phyloP scores from a whole-genome alignment of 805 yeast genomes.

The Lachancea sp. region DNA sequence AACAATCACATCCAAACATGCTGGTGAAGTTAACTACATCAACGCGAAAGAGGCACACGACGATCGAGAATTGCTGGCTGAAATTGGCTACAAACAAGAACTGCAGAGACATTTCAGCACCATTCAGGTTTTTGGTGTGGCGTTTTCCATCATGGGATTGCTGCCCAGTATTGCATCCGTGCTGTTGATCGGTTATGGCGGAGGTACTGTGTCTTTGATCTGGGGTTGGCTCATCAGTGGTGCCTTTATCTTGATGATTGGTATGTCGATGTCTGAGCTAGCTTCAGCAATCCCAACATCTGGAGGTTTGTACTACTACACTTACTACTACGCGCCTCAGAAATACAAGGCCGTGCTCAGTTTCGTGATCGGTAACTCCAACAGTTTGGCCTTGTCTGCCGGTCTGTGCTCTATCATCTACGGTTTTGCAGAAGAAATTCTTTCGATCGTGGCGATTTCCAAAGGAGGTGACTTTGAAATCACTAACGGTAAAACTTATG shows the following conservation, averaged over 20 bases:
- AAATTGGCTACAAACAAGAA: constrained; percentile 70
- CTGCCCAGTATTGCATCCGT: constrained; percentile 41
- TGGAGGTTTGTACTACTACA: constrained; percentile 60
- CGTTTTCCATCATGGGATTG: constrained; percentile 69
- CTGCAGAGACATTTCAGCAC: constrained; percentile 56
- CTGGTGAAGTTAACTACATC: constrained; percentile 19
- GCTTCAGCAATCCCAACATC: constrained; percentile 60
- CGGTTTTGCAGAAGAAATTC: constrained; percentile 49
- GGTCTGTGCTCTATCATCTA: constrained; percentile 55
- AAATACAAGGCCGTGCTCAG: constrained; percentile 40
- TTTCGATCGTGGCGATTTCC: constrained; percentile 43
- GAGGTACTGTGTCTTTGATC: constrained; percentile 54
- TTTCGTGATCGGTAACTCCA: constrained; percentile 53
- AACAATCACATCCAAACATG: constrained; percentile 10
- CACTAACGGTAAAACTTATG: constrained; percentile 47
- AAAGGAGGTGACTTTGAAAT: constrained; percentile 45
- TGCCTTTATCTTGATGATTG: constrained; percentile 44
- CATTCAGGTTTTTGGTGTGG: constrained; percentile 62
- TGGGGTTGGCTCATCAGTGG: constrained; percentile 59
- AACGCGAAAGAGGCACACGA: constrained; percentile 21
- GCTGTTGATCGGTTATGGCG: constrained; percentile 42
- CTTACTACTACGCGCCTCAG: constrained; percentile 52
- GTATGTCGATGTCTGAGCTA: constrained; percentile 50
- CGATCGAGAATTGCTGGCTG: constrained; percentile 32
- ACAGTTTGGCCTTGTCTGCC: constrained; percentile 52